phyloP scores from a whole-genome alignment of 441 rosid species.

The Erodium texanum region DNA sequence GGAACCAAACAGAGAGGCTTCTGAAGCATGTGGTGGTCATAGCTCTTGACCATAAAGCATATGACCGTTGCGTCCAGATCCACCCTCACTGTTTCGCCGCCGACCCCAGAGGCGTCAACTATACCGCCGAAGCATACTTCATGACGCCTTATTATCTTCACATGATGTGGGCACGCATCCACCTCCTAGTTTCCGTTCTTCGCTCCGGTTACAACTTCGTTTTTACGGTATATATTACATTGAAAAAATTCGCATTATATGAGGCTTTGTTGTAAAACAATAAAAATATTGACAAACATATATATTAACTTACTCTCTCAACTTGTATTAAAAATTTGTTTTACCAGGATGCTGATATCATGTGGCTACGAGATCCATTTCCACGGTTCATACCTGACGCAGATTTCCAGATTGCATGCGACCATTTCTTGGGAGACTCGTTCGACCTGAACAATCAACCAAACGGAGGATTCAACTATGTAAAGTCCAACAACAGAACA shows the following conservation, averaged over 20 bases:
- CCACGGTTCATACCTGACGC: constrained; percentile 21
- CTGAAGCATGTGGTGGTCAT: constrained; percentile 30
- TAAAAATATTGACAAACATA: no score
- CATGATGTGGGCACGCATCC: constrained; percentile 46
- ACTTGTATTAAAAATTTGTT: no score
- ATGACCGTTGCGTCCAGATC: constrained; percentile 24
- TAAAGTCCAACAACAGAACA: constrained; percentile 16
- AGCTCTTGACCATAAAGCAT: constrained; percentile 33
- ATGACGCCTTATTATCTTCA: constrained; percentile 31
- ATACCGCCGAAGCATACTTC: constrained; percentile 30
- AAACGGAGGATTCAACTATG: constrained; percentile 25
- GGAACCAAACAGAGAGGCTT: constrained; percentile 30
- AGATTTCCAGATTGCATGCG: constrained; percentile 30
- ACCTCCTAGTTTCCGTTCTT: constrained; percentile 27
- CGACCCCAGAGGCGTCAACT: constrained; percentile 24
- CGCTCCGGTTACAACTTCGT: constrained; percentile 34
- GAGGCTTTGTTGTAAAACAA: no score
- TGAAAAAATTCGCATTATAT: no score
- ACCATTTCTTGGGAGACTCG: constrained; percentile 8
- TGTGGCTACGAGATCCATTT: constrained; percentile 28
- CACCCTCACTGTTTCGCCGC: constrained; percentile 29
- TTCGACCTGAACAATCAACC: constrained; percentile 11
- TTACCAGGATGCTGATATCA: constrained; percentile 24
- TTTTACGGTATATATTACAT: constrained; percentile 30
- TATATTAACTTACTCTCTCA: no score